These are phyloP conservation scores for Eucalyptus cloeziana DNA, from an alignment of 345 rosid genomes.

Conservation along the genomic window DNA sequence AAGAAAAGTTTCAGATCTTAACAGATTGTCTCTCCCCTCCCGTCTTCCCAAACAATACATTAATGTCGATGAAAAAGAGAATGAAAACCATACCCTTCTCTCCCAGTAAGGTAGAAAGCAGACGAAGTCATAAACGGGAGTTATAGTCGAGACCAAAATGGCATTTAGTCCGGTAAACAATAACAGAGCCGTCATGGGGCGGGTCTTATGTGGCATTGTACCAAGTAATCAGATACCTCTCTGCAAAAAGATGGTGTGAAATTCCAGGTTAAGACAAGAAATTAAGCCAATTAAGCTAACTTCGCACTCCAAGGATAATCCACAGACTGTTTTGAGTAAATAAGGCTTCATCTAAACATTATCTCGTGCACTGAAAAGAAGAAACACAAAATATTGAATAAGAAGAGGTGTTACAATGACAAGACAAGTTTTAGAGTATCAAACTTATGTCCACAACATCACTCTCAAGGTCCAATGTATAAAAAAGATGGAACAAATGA, in stretches of 20 bases:
- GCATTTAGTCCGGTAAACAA: conserved; percentile 44
- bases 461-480: not conserved
- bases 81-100: conserved; percentile 37
- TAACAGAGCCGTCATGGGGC: conserved; percentile 46
- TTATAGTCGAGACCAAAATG: conserved; percentile 36
- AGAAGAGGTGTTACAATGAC: not conserved
- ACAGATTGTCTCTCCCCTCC: not conserved
- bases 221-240: not conserved
- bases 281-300: not conserved
- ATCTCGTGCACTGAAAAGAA: not conserved
- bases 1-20: not conserved
- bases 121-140: conserved; percentile 59
- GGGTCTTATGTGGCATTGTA: conserved; percentile 45
- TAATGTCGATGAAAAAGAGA: not conserved
- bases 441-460: not conserved
- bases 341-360: not conserved
- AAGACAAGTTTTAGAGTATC: not conserved
- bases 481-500: not conserved
- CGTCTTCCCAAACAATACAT: not conserved
- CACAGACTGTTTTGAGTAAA: not conserved
- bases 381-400: not conserved
- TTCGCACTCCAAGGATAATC: not conserved
- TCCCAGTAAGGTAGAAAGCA: conserved; percentile 75
- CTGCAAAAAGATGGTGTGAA: not conserved
- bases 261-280: not conserved